phyloP scores from a whole-genome alignment of 768 basidiomycete genomes.

The Macrolepiota fuliginosa region DNA sequence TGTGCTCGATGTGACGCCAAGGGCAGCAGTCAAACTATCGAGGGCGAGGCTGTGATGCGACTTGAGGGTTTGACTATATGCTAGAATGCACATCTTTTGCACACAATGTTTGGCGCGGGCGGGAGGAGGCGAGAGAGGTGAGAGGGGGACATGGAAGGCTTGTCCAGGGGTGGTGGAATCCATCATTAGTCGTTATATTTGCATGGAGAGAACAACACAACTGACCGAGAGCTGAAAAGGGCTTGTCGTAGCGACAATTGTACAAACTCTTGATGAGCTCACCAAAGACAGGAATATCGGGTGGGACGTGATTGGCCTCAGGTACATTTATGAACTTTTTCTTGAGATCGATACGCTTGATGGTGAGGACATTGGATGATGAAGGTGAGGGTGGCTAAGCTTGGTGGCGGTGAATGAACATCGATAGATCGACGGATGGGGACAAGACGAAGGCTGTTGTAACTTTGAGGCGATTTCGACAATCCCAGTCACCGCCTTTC shows the following conservation, averaged over 20 bases:
- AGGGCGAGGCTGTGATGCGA: conserved; percentile 87
- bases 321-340: conserved; percentile 89
- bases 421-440: conserved; percentile 93
- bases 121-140: conserved; percentile 80
- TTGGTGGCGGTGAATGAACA: conserved; percentile 94
- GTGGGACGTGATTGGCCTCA: conserved; percentile 80
- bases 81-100: no score
- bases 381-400: conserved; percentile 81
- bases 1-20: conserved; percentile 86
- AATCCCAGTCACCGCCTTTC: no score
- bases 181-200: neutral
- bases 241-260: conserved; percentile 92
- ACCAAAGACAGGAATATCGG: conserved; percentile 78
- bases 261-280: conserved; percentile 86
- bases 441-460: conserved; percentile 82
- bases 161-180: conserved; percentile 81
- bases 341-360: conserved; percentile 85
- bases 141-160: conserved; percentile 78
- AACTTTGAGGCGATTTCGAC: no score
- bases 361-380: conserved; percentile 72
- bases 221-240: conserved; percentile 88
- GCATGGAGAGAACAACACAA: conserved; percentile 2
- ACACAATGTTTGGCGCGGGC: conserved; percentile 86
- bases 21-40: conserved; percentile 79
- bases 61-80: conserved; percentile 86